phyloP scores from a whole-genome alignment of 306 rosid genomes.

The Fragaria nilgerrensis region DNA sequence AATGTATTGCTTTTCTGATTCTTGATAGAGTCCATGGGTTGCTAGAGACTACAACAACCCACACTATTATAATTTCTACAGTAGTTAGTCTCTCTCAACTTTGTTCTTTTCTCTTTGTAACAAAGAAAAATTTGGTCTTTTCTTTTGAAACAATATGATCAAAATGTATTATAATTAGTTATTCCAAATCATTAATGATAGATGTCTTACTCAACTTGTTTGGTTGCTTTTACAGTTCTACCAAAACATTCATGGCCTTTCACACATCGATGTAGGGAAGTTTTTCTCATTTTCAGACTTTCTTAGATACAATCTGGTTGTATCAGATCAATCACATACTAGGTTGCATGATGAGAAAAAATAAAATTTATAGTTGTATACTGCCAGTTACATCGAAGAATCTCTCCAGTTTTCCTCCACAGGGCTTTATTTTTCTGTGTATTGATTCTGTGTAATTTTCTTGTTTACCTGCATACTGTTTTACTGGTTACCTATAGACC shows the following conservation, averaged over 20 bases:
- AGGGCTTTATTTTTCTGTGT: background rate
- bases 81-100: slow-evolving; percentile 2
- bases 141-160: slow-evolving; percentile 5
- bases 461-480: too few relatives aligned
- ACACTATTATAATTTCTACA: background rate
- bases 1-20: slow-evolving; percentile 1
- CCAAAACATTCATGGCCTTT: background rate
- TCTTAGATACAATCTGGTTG: background rate
- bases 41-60: background rate
- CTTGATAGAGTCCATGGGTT: slow-evolving; percentile 5
- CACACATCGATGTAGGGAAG: background rate
- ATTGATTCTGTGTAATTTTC: background rate
- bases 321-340: too few relatives aligned
- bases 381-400: background rate
- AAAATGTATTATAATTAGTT: background rate
- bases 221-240: background rate
- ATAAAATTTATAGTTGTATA: background rate
- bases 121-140: background rate
- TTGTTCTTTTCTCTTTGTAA: background rate
- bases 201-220: background rate
- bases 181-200: background rate
- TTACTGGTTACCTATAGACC: background rate
- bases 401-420: background rate
- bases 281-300: background rate
- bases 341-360: background rate